Percentiles rank a stretch among this genome's conserved stretches.
Conservation (phyloP, 2,329 filamentous ascomycete species). For the Aureobasidium sp. region DNA sequence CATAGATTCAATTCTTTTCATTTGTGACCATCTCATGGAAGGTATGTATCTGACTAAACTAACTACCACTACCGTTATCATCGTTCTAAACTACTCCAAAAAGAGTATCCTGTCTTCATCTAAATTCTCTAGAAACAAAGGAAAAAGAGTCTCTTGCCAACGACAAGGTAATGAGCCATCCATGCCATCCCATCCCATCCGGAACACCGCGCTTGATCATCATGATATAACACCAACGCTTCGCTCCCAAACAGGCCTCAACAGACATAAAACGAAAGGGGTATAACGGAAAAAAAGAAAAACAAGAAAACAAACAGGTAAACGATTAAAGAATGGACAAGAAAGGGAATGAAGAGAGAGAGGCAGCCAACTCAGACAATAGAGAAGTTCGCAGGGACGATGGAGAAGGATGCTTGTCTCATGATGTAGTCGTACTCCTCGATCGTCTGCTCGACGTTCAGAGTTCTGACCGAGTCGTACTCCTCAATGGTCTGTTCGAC, state of each 20-base stretch:
- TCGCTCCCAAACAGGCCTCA: neutral
- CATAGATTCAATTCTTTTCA: neutral
- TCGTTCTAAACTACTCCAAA: neutral
- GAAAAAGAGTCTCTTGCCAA: neutral
- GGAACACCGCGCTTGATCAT: conserved; percentile 10
- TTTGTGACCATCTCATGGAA: neutral
- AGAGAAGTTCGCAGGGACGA: neutral
- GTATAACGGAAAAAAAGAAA: neutral
- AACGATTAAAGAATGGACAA: neutral
- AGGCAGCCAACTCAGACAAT: neutral
- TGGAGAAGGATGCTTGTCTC: neutral
- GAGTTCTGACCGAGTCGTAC: neutral
- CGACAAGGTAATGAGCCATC: neutral
- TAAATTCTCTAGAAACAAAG: neutral
- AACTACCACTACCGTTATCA: neutral
- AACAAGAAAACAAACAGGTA: neutral
- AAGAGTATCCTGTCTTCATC: neutral
- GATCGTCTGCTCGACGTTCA: conserved; percentile 3
- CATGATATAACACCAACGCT: conserved; percentile 4
- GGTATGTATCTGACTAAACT: neutral
- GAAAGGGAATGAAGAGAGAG: neutral
- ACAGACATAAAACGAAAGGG: neutral
- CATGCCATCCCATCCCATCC: neutral
- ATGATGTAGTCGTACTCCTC: conserved; percentile 6
- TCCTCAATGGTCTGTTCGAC: conserved; percentile 3